Conservation (phyloP, 805 yeast genomes). For the Zygosaccharomyces pseudorouxii region DNA sequence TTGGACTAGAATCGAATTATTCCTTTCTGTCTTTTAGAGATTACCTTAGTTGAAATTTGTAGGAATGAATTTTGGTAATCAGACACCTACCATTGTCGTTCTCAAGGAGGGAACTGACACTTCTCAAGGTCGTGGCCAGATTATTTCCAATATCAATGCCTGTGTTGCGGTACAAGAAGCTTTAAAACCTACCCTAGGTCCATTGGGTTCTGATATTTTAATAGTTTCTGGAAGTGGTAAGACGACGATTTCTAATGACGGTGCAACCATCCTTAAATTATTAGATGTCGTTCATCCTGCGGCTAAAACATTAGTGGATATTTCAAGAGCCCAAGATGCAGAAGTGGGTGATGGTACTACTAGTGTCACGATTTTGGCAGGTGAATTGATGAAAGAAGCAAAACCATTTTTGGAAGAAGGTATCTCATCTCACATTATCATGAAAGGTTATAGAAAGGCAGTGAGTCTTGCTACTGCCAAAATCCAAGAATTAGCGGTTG, state of each 20-base stretch:
- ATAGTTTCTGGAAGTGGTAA: slow-evolving; percentile 78
- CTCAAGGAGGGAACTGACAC: slow-evolving; percentile 97
- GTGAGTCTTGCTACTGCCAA: slow-evolving; percentile 68
- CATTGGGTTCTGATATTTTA: slow-evolving; percentile 92
- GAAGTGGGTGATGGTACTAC: slow-evolving; percentile 99
- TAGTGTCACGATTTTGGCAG: slow-evolving; percentile 89
- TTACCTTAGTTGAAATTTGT: background rate
- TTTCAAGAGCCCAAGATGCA: slow-evolving; percentile 93
- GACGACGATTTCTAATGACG: slow-evolving; percentile 96
- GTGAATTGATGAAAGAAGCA: slow-evolving; percentile 88
- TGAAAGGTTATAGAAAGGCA: slow-evolving; percentile 84
- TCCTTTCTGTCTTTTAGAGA: background rate
- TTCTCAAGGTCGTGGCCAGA: slow-evolving; percentile 95
- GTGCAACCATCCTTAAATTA: slow-evolving; percentile 90
- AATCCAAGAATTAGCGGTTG: slow-evolving; percentile 70
- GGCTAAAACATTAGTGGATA: slow-evolving; percentile 90
- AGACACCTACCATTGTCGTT: slow-evolving; percentile 97
- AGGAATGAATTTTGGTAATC: slow-evolving; percentile 80
- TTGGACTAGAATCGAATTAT: background rate
- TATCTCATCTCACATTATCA: slow-evolving; percentile 82
- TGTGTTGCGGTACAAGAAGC: slow-evolving; percentile 97
- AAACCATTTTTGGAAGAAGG: slow-evolving; percentile 93
- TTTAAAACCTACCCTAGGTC: slow-evolving; percentile 90
- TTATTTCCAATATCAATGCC: slow-evolving; percentile 91
- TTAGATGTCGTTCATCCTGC: slow-evolving; percentile 98